Evolutionary conservation across 1,284 basidiomycete genomes (phyloP).

Genomic region (Cronartium quercuum): DNA sequence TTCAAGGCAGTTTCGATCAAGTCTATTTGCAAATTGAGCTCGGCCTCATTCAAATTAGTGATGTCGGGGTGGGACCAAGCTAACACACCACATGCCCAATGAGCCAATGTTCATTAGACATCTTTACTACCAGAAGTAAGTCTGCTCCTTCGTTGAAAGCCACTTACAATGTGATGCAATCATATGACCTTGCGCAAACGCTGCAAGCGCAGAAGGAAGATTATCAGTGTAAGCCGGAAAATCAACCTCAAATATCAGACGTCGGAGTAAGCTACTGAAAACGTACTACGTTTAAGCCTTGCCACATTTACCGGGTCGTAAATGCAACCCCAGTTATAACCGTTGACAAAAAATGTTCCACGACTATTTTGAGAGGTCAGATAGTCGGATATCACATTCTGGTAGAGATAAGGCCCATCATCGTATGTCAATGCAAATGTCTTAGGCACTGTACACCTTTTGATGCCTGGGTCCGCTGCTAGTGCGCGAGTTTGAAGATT

Average conservation of each 20-base stretch:
- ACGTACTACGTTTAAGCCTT: no score
- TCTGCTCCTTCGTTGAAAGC: no score
- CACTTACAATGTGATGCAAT: constrained; percentile 33
- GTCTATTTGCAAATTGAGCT: constrained; percentile 22
- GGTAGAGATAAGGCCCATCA: background rate
- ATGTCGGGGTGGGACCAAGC: constrained; percentile 39
- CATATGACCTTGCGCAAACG: constrained; percentile 29
- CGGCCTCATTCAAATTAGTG: background rate
- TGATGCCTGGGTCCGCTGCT: no score
- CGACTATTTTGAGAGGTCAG: background rate
- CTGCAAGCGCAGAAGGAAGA: constrained; percentile 1
- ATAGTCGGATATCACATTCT: background rate
- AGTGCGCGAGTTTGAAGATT: no score
- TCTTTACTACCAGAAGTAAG: no score
- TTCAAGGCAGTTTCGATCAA: constrained; percentile 26
- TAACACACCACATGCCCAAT: no score
- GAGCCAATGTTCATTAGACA: no score
- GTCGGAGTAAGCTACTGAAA: no score
- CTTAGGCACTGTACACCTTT: no score
- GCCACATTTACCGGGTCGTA: background rate
- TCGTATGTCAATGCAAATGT: background rate
- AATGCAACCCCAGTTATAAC: constrained; percentile 2
- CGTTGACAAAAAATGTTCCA: constrained; percentile 1
- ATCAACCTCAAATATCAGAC: no score
- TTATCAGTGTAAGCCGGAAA: no score